These are phyloP conservation scores for Quambalaria eucalypti DNA, from an alignment of 1,284 basidiomycete species.

Conservation along the genomic window DNA sequence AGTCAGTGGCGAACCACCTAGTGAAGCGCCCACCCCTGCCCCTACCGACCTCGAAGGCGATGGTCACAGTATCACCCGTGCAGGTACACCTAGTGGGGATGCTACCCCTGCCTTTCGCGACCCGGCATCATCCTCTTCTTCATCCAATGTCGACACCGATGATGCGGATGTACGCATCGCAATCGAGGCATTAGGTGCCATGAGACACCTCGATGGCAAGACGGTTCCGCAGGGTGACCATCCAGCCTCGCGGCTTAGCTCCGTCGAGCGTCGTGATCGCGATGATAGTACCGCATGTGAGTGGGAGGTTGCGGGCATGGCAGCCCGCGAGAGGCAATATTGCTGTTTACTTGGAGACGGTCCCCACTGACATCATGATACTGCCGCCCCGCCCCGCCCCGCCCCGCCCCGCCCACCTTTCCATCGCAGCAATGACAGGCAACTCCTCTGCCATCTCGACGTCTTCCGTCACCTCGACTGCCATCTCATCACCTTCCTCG, in stretches of 20 bases:
- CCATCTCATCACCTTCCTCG: conserved; percentile 30
- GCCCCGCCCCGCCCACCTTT: no score
- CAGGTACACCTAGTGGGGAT: no score
- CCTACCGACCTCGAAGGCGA: not conserved
- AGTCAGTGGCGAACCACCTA: not conserved
- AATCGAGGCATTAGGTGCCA: conserved; percentile 33
- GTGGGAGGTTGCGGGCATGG: not conserved
- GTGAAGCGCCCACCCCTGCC: conserved; percentile 3
- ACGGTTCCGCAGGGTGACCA: no score
- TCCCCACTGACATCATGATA: no score
- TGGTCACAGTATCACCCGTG: no score
- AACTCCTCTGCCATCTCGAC: conserved; percentile 26
- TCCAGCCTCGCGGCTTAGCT: no score
- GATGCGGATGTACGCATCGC: conserved; percentile 34
- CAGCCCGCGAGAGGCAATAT: not conserved
- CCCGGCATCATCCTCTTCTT: no score
- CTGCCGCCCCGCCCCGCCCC: no score
- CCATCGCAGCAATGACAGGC: not conserved
- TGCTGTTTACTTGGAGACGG: not conserved
- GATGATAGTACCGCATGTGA: not conserved
- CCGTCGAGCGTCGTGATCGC: not conserved
- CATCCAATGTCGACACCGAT: conserved; percentile 17
- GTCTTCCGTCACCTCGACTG: conserved; percentile 25
- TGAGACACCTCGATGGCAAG: conserved; percentile 31
- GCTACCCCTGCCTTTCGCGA: no score